Percentiles rank a stretch among this genome's conserved stretches.
These are phyloP conservation scores for Trypanosoma platydactyli DNA, from an alignment of 208 protist genomes.

Conservation along the genomic window DNA sequence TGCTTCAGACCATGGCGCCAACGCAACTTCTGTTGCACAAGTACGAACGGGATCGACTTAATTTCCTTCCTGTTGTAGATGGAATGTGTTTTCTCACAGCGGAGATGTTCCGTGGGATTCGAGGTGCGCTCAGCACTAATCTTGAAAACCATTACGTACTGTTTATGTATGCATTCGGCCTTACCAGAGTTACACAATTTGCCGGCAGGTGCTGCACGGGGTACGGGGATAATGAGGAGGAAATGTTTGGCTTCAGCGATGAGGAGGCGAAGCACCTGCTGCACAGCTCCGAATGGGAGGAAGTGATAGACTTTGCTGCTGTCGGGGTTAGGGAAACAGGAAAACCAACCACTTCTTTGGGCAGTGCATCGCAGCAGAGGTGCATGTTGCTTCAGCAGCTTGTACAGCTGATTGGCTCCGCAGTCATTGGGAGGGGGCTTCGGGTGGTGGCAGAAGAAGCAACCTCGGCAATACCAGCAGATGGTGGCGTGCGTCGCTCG, in stretches of 20 bases:
- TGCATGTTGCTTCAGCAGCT: slow-evolving; percentile 26
- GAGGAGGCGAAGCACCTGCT: slow-evolving; percentile 10
- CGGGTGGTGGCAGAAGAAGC: slow-evolving; percentile 52
- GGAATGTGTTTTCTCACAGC: slow-evolving; percentile 59
- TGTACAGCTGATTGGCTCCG: slow-evolving; percentile 36
- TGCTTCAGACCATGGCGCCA: not conserved
- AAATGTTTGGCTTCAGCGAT: slow-evolving; percentile 25
- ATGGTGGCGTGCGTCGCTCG: slow-evolving; percentile 4
- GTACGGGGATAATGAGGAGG: not conserved
- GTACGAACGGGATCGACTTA: slow-evolving; percentile 48
- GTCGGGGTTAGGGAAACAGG: not conserved
- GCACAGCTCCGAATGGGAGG: slow-evolving; percentile 14
- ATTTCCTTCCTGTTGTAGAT: slow-evolving; percentile 60
- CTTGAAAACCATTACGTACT: slow-evolving; percentile 69
- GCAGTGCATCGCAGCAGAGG: slow-evolving; percentile 5
- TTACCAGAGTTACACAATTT: slow-evolving; percentile 10
- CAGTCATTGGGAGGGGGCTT: slow-evolving; percentile 33
- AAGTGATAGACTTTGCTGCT: slow-evolving; percentile 15
- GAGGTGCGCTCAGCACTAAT: slow-evolving; percentile 75
- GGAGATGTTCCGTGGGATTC: slow-evolving; percentile 83
- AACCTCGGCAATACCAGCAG: slow-evolving; percentile 10
- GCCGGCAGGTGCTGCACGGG: not conserved
- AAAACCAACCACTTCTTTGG: not conserved
- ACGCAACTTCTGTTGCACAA: slow-evolving; percentile 30
- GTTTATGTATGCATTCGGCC: slow-evolving; percentile 46